Evolutionary conservation across 2,329 filamentous ascomycete species (phyloP).

Genomic region (Beauveria caledonica): DNA sequence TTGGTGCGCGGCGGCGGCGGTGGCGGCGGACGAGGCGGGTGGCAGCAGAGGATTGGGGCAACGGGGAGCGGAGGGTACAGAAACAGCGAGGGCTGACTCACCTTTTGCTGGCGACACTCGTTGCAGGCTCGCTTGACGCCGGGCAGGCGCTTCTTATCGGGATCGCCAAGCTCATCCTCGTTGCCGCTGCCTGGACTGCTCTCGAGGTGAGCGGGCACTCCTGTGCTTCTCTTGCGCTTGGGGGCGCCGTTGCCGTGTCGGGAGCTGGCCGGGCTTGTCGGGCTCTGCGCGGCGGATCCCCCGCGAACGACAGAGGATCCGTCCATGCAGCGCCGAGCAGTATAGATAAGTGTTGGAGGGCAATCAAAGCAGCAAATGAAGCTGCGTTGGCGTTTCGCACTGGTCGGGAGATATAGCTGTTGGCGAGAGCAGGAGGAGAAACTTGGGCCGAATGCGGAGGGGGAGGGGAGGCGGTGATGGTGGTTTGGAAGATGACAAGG

Average conservation of each 20-base stretch:
- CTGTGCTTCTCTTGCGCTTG: constrained; percentile 54
- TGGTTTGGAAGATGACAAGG: constrained; percentile 14
- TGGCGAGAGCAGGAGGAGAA: constrained; percentile 10
- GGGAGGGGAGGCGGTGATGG: constrained; percentile 13
- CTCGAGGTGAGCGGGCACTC: constrained; percentile 39
- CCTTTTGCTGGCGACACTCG: constrained; percentile 80
- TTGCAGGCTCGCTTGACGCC: constrained; percentile 75
- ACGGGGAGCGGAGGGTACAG: background rate
- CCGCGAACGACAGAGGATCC: constrained; percentile 37
- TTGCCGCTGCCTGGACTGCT: constrained; percentile 55
- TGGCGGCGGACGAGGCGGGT: background rate
- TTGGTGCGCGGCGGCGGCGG: background rate
- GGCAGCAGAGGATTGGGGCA: background rate
- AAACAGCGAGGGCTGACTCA: constrained; percentile 33
- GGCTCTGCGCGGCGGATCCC: constrained; percentile 40
- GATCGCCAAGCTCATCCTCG: constrained; percentile 46
- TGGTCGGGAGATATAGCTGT: constrained; percentile 16
- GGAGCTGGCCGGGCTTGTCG: constrained; percentile 47
- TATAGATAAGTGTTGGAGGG: constrained; percentile 14
- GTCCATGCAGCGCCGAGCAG: constrained; percentile 35
- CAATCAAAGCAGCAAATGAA: constrained; percentile 9
- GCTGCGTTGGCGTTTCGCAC: constrained; percentile 15
- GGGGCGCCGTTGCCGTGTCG: constrained; percentile 39
- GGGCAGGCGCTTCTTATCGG: constrained; percentile 56
- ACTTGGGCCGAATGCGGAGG: constrained; percentile 26